Conservation (phyloP, 495 filamentous ascomycete genomes). For the Xylaria venustula region DNA sequence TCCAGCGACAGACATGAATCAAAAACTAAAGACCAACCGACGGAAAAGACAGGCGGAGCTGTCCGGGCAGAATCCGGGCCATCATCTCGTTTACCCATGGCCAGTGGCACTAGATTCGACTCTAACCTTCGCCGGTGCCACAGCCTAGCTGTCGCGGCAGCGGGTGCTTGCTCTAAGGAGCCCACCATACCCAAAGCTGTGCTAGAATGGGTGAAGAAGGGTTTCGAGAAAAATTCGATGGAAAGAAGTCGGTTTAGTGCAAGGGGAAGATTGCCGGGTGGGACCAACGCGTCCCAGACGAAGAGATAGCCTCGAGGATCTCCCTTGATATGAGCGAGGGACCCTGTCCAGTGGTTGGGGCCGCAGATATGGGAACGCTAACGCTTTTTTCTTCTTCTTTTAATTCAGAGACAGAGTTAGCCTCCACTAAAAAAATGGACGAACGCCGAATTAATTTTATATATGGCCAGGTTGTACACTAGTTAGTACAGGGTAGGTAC, state of each 20-base stretch:
- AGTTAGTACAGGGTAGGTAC: too few species aligned
- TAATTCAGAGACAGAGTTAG: slow-evolving; percentile 3
- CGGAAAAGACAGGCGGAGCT: not conserved
- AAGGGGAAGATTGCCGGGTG: slow-evolving; percentile 36
- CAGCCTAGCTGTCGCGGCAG: slow-evolving; percentile 13
- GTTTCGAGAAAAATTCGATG: slow-evolving; percentile 37
- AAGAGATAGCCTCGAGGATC: slow-evolving; percentile 22
- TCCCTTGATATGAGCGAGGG: slow-evolving; percentile 15
- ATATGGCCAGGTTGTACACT: too few species aligned
- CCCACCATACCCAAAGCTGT: not conserved
- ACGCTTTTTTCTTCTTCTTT: not conserved
- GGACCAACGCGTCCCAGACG: slow-evolving; percentile 22
- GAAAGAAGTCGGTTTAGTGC: slow-evolving; percentile 27
- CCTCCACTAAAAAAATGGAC: not conserved
- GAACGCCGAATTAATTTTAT: not conserved
- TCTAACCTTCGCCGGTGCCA: slow-evolving; percentile 6
- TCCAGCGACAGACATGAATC: not conserved
- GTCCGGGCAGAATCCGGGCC: not conserved
- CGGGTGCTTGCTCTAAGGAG: slow-evolving; percentile 10
- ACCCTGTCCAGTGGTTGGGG: slow-evolving; percentile 7
- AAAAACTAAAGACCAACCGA: too few species aligned
- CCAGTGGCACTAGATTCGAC: slow-evolving; percentile 3
- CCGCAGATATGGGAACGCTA: slow-evolving; percentile 5
- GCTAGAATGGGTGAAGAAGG: slow-evolving; percentile 14
- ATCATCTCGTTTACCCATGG: slow-evolving; percentile 11